Base-by-base conservation (phyloP, 2,329 filamentous ascomycete species). In the Colletotrichum kahawae region DNA sequence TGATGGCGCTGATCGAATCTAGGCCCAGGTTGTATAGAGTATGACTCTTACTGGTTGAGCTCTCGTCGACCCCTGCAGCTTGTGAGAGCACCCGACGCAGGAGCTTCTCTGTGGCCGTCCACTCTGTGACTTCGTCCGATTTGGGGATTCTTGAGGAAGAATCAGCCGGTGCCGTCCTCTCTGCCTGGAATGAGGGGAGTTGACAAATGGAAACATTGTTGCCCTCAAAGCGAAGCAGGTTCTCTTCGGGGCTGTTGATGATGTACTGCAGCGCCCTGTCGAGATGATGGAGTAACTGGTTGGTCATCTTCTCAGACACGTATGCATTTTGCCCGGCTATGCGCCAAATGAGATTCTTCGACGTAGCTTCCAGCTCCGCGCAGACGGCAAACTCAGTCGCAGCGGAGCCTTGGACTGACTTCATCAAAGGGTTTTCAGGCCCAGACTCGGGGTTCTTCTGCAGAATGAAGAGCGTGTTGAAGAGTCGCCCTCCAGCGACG, bases 1-100 rank as follows among this genome's bases (percentile, higher is more conserved):
- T 97, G 85, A 98, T 97, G 2, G 95, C 93, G 77, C 93, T 96
- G 82, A 98, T 98, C 0, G 96, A 98, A 82, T 98, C 96, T 2
- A 98, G 90, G 0, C 96, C 96, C 2, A 98, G 88, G 77, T 97
- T 93, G 82, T 97, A 98, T 14, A 98, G 90, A 0, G 90, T 95
- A 66, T 92, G 90, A 1, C 88, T 86, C 70, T 88, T 88, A 98
- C 94, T 2, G 91, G 86, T 0, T 87, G 80, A 21, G 87, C 83
- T 51, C 43, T 51, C 43, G 0, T 92, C 86, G 0, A 93, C 83
- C 18, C 89, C 90, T 0, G 95, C 94, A 1, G 96, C 87, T 34
- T 87, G 81, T 1, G 88, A 85, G 16, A 93, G 82, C 0, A 89
- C 85, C 2, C 84, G 80, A 3, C 90, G 83, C 24, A 93, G 86